Percentiles rank a stretch among this genome's conserved stretches.
Evolutionary conservation across 2,329 filamentous ascomycete genomes (phyloP).

Genomic region (Exserohilum turcica): DNA sequence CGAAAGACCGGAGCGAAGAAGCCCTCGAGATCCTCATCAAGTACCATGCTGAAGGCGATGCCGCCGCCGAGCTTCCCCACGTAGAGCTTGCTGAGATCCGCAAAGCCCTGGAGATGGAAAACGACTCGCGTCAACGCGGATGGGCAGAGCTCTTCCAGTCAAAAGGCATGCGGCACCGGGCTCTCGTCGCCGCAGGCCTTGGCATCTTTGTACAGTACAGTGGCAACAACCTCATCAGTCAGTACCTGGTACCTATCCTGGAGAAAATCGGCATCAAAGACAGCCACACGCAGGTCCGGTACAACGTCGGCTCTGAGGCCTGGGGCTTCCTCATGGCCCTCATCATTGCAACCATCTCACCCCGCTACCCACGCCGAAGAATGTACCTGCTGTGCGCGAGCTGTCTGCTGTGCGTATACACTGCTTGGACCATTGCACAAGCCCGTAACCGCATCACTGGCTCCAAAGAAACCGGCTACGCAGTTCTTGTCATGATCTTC

Average conservation of each 20-base stretch:
- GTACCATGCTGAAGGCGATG: conserved; percentile 67
- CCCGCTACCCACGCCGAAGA: conserved; percentile 60
- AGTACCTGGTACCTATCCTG: conserved; percentile 69
- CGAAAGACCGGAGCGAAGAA: conserved; percentile 66
- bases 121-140: conserved; percentile 54
- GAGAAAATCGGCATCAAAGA: conserved; percentile 64
- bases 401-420: conserved; percentile 43
- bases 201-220: conserved; percentile 71
- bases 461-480: conserved; percentile 44
- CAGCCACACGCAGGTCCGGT: conserved; percentile 42
- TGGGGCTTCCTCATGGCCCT: conserved; percentile 65
- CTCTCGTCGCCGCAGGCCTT: conserved; percentile 65
- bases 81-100: conserved; percentile 71
- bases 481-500: conserved; percentile 58
- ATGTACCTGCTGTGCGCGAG: conserved; percentile 58
- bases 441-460: conserved; percentile 58
- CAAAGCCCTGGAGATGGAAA: conserved; percentile 65
- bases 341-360: conserved; percentile 60
- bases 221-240: conserved; percentile 67
- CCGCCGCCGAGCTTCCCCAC: conserved; percentile 61
- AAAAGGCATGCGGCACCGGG: conserved; percentile 66
- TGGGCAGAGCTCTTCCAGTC: conserved; percentile 67
- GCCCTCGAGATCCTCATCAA: conserved; percentile 66
- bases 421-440: conserved; percentile 48
- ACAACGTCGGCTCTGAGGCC: conserved; percentile 63